Evolutionary conservation across 768 basidiomycete species (phyloP).

Genomic region (Lentinula boryana): DNA sequence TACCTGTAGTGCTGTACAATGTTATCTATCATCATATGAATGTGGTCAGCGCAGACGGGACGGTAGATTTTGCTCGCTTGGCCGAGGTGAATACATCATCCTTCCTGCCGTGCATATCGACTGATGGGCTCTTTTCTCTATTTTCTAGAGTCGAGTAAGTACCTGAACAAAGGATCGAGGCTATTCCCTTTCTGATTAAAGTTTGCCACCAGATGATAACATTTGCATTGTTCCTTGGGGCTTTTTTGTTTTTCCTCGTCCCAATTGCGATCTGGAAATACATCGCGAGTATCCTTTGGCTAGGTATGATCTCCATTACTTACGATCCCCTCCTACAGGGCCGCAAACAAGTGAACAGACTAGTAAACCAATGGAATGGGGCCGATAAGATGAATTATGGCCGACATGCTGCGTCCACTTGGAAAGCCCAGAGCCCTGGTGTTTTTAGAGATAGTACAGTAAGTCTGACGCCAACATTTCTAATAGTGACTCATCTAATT

Average conservation of each 20-base stretch:
- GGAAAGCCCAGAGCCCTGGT: conserved; percentile 36
- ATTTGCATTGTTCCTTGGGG: conserved; percentile 30
- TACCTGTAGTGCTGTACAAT: conserved; percentile 33
- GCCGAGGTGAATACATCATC: conserved; percentile 10
- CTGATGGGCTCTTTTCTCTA: background rate
- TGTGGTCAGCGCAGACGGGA: conserved; percentile 5
- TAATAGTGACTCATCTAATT: background rate
- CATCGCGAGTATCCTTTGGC: conserved; percentile 21
- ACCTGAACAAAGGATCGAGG: conserved; percentile 6
- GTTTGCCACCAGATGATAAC: conserved; percentile 25
- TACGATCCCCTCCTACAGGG: conserved; percentile 25
- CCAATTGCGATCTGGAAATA: conserved; percentile 45
- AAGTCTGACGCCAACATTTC: conserved; percentile 4
- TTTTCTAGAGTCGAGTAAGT: background rate
- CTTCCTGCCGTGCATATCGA: background rate
- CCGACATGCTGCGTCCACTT: conserved; percentile 25
- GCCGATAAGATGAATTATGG: conserved; percentile 24
- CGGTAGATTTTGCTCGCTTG: conserved; percentile 6
- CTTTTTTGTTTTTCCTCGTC: conserved; percentile 28
- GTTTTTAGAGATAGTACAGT: conserved; percentile 32
- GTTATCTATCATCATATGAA: conserved; percentile 23
- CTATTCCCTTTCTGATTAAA: background rate
- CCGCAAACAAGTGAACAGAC: conserved; percentile 26
- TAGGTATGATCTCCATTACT: background rate
- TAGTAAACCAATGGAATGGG: conserved; percentile 34